Evolutionary conservation across 306 rosid genomes (phyloP).

Genomic region (Ziziphus jujuba): DNA sequence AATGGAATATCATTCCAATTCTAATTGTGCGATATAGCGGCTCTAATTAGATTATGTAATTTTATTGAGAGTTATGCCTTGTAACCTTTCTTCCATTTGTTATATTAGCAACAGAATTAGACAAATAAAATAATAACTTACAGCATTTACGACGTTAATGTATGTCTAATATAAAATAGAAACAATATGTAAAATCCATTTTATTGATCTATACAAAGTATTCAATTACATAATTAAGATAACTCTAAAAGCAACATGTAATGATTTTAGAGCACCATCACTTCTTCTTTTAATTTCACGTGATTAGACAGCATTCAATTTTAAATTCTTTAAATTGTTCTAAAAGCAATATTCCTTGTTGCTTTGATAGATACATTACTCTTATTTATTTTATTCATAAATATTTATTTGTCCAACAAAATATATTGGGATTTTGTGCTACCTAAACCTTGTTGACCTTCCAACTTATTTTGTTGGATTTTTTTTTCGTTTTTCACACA

Average conservation of each 20-base stretch:
- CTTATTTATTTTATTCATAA: not conserved
- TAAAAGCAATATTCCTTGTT: not conserved
- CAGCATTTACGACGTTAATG: too few relatives aligned
- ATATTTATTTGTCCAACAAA: not conserved
- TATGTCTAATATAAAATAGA: too few relatives aligned
- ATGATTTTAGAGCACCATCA: not conserved
- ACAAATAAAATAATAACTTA: too few relatives aligned
- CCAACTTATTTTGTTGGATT: not conserved
- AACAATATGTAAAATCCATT: too few relatives aligned
- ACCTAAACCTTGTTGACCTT: not conserved
- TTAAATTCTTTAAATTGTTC: not conserved
- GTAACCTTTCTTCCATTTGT: too few relatives aligned
- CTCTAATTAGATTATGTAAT: too few relatives aligned
- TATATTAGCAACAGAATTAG: too few relatives aligned
- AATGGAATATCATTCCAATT: too few relatives aligned
- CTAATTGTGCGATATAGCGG: too few relatives aligned
- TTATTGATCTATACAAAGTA: too few relatives aligned
- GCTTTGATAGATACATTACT: not conserved
- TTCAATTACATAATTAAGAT: not conserved
- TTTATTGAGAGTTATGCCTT: too few relatives aligned
- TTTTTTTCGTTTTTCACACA: not conserved
- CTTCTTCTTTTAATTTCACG: constrained; percentile 4
- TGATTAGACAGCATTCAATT: not conserved
- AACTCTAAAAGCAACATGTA: not conserved
- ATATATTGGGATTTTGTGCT: not conserved